Evolutionary conservation across 202 grass and related monocot species (phyloP).

Genomic region (Musa balbisiana): DNA sequence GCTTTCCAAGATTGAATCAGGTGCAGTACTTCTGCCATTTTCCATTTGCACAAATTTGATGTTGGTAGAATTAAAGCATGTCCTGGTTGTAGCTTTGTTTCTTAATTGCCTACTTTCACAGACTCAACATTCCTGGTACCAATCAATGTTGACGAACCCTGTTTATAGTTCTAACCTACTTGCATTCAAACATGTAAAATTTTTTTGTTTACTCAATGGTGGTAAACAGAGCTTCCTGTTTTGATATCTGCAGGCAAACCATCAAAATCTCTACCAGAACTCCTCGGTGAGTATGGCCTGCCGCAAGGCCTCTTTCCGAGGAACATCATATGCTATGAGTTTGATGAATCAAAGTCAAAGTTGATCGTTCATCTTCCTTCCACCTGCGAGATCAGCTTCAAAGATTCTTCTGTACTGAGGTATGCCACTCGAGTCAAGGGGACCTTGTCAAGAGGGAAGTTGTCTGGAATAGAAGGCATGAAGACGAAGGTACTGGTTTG

Average conservation of each 20-base stretch:
- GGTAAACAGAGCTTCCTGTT: neutral
- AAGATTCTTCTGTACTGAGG: constrained; percentile 57
- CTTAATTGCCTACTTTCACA: too few species aligned
- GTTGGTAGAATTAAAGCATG: too few species aligned
- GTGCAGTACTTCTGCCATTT: too few species aligned
- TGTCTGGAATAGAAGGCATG: constrained; percentile 69
- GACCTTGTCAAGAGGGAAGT: constrained; percentile 61
- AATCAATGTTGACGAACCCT: too few species aligned
- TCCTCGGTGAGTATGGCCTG: constrained; percentile 69
- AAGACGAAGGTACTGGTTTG: constrained; percentile 86
- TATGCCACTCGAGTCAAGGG: constrained; percentile 69
- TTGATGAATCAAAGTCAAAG: constrained; percentile 60
- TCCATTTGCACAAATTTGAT: too few species aligned
- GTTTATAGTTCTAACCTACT: too few species aligned
- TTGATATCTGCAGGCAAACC: constrained; percentile 51
- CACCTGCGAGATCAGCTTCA: constrained; percentile 80
- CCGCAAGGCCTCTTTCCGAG: constrained; percentile 74
- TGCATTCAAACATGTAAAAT: too few species aligned
- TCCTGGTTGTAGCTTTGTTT: too few species aligned
- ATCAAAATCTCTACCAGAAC: constrained; percentile 60
- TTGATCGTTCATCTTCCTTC: constrained; percentile 74
- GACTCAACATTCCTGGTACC: too few species aligned
- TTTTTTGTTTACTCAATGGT: neutral
- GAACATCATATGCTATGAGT: constrained; percentile 93
- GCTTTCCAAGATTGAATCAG: too few species aligned